These are phyloP conservation scores for Eucalyptus sideroxylon DNA, from an alignment of 345 rosid genomes.

Conservation along the genomic window DNA sequence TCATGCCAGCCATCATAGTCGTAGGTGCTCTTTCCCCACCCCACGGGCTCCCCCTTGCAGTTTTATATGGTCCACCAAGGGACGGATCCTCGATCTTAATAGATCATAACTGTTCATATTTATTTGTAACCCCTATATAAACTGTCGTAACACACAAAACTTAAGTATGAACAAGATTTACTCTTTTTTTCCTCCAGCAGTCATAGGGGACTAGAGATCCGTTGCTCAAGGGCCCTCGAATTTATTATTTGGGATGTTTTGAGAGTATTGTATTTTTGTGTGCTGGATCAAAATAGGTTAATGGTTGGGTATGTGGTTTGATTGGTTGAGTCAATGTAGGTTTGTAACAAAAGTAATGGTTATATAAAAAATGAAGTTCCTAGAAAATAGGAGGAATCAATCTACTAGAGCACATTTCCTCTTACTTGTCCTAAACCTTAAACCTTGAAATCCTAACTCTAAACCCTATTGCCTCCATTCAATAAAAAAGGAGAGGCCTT, in stretches of 20 bases:
- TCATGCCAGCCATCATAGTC: no score
- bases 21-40: no score
- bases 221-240: not conserved
- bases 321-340: not conserved
- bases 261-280: not conserved
- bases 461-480: not conserved
- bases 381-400: not conserved
- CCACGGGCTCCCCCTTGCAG: no score
- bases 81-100: not conserved
- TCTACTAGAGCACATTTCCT: not conserved
- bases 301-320: not conserved
- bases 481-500: not conserved
- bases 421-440: not conserved
- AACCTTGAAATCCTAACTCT: not conserved
- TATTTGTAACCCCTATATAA: not conserved
- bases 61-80: not conserved
- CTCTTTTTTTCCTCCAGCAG: not conserved
- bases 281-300: not conserved
- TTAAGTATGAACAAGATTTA: not conserved
- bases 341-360: no score
- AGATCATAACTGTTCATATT: not conserved
- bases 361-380: not conserved
- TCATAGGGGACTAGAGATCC: not conserved
- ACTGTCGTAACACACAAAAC: not conserved
- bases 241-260: not conserved